These are phyloP conservation scores for Corynespora cassiicola DNA, from an alignment of 2,329 filamentous ascomycete species.

Conservation along the genomic window DNA sequence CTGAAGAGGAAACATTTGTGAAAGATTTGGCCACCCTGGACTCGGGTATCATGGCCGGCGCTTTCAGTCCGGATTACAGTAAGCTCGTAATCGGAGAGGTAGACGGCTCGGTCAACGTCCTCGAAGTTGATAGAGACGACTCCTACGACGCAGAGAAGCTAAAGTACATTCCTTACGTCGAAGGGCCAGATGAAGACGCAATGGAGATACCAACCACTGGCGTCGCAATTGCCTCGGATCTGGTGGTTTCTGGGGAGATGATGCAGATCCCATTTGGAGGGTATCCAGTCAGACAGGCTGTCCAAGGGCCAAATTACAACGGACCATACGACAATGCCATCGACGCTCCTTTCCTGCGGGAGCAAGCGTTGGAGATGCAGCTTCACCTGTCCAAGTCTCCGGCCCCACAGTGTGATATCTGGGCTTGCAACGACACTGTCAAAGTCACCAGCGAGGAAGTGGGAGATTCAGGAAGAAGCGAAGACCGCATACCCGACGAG, in stretches of 20 bases:
- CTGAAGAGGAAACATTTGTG: conserved; percentile 58
- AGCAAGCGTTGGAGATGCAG: conserved; percentile 43
- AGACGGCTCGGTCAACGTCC: conserved; percentile 60
- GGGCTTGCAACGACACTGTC: conserved; percentile 35
- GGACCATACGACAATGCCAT: conserved; percentile 44
- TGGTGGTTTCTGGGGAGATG: conserved; percentile 44
- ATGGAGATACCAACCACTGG: conserved; percentile 16
- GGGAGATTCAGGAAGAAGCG: conserved; percentile 48
- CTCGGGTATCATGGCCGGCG: conserved; percentile 64
- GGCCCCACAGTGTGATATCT: conserved; percentile 28
- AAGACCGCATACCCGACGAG: conserved; percentile 50
- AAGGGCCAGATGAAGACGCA: conserved; percentile 7
- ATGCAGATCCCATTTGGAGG: conserved; percentile 46
- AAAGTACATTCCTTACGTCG: conserved; percentile 31
- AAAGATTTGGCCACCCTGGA: conserved; percentile 57
- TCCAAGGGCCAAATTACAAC: conserved; percentile 52
- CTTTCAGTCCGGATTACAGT: conserved; percentile 62
- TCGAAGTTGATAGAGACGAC: conserved; percentile 51
- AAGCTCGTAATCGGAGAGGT: conserved; percentile 65
- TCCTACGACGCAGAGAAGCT: conserved; percentile 37
- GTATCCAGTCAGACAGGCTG: conserved; percentile 52
- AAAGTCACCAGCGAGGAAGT: conserved; percentile 45
- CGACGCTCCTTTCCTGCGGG: conserved; percentile 31
- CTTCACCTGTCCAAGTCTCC: conserved; percentile 19
- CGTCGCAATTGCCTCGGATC: conserved; percentile 23